Evolutionary conservation across 139 green algal species (phyloP).

Genomic region (Chlorella sorokiniana): DNA sequence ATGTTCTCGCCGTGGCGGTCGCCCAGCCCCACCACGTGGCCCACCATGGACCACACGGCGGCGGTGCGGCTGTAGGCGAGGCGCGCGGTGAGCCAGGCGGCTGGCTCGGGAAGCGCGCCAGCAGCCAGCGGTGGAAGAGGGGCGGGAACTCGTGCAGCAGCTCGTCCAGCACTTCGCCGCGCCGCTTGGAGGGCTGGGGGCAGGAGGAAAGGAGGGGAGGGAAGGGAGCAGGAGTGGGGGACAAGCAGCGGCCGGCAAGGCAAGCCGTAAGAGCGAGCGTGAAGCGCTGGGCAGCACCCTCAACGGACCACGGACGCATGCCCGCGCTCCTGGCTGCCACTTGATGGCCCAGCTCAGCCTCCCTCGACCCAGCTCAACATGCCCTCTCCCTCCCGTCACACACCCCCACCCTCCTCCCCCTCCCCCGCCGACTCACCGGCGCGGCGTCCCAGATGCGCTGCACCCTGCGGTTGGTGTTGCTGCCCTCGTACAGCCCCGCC

Average conservation of each 20-base stretch:
- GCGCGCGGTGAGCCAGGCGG: conserved; percentile 82
- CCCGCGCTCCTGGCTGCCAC: too few species aligned
- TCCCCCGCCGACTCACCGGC: background rate
- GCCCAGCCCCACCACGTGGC: conserved; percentile 68
- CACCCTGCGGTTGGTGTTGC: conserved; percentile 41
- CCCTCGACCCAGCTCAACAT: background rate
- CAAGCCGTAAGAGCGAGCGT: background rate
- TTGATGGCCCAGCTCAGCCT: background rate
- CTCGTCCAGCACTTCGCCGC: conserved; percentile 59
- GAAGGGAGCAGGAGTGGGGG: background rate
- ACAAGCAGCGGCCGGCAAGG: background rate
- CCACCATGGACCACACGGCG: conserved; percentile 71
- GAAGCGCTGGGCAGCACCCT: too few species aligned
- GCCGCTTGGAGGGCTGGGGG: conserved; percentile 30
- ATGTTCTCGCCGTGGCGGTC: conserved; percentile 98
- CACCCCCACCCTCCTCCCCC: background rate
- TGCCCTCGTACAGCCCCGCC: conserved; percentile 51
- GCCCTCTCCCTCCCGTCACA: background rate
- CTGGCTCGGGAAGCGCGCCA: conserved; percentile 80
- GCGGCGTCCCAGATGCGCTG: conserved; percentile 69
- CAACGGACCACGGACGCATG: too few species aligned
- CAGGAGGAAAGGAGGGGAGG: background rate
- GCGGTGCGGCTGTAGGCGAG: conserved; percentile 79
- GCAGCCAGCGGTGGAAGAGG: conserved; percentile 85
- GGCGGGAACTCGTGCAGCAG: conserved; percentile 81